Percentiles rank a stretch among this genome's conserved stretches.
Evolutionary conservation across 1,284 basidiomycete genomes (phyloP).

Genomic region (Trametes polyzona): DNA sequence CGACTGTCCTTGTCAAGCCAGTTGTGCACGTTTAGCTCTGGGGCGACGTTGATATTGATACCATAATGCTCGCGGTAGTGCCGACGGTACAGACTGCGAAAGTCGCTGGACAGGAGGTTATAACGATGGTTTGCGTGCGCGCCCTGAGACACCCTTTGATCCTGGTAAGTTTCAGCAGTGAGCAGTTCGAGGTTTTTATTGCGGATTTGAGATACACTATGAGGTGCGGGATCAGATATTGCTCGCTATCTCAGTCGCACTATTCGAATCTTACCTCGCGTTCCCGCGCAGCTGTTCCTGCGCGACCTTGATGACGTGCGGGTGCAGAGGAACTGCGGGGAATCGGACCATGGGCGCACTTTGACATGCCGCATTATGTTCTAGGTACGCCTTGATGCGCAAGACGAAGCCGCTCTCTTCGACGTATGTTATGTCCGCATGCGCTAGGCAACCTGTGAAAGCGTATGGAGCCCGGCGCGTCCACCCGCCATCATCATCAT

Average conservation of each 20-base stretch:
- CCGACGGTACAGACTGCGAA: slow-evolving; percentile 26
- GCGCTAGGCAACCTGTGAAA: slow-evolving; percentile 40
- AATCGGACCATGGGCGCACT: slow-evolving; percentile 22
- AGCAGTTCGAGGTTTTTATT: slow-evolving; percentile 8
- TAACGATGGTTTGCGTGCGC: slow-evolving; percentile 7
- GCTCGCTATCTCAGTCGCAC: too few species aligned
- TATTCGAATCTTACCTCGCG: too few species aligned
- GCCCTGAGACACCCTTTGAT: background rate
- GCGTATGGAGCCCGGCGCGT: background rate
- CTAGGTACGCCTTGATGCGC: slow-evolving; percentile 28
- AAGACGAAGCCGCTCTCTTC: slow-evolving; percentile 14
- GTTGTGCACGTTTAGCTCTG: slow-evolving; percentile 31
- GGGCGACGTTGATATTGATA: slow-evolving; percentile 25
- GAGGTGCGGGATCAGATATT: background rate
- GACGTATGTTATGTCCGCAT: slow-evolving; percentile 35
- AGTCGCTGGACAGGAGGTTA: slow-evolving; percentile 23
- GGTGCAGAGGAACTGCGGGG: slow-evolving; percentile 37
- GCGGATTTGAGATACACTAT: slow-evolving; percentile 1
- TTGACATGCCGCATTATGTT: slow-evolving; percentile 33
- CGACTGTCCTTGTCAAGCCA: slow-evolving; percentile 26
- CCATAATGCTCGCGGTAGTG: slow-evolving; percentile 23
- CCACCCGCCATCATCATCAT: too few species aligned
- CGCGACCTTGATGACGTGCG: slow-evolving; percentile 35
- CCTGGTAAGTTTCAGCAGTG: background rate
- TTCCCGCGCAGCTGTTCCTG: slow-evolving; percentile 32